Conservation (phyloP, 2,329 filamentous ascomycete genomes). For the Nannizziopsis barbatae region DNA sequence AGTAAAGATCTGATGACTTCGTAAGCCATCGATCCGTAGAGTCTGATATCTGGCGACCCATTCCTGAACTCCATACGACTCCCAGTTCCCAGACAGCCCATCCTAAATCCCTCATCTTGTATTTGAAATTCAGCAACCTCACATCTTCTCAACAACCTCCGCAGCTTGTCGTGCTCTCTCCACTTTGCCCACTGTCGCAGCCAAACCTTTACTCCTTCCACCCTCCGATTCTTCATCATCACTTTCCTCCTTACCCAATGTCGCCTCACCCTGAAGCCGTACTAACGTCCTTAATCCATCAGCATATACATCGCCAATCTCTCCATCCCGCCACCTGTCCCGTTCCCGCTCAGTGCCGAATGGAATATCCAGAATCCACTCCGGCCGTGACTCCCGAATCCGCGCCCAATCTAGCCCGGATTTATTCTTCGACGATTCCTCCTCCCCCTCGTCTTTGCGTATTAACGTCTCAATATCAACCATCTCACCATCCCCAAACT, state of each 20-base stretch:
- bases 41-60: background rate
- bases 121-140: slow-evolving; percentile 14
- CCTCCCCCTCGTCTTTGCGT: background rate
- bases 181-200: slow-evolving; percentile 37
- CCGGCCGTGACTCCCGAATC: slow-evolving; percentile 9
- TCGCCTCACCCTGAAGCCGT: slow-evolving; percentile 30
- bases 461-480: background rate
- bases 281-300: slow-evolving; percentile 31
- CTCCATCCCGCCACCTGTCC: slow-evolving; percentile 32
- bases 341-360: slow-evolving; percentile 26
- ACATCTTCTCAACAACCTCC: slow-evolving; percentile 39
- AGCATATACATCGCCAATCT: slow-evolving; percentile 34
- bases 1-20: background rate
- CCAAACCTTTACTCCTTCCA: slow-evolving; percentile 27
- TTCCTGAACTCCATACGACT: slow-evolving; percentile 4
- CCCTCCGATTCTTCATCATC: slow-evolving; percentile 19
- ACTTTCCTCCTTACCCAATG: slow-evolving; percentile 14
- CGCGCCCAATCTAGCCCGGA: background rate
- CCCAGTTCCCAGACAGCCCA: background rate
- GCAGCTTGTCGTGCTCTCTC: slow-evolving; percentile 36
- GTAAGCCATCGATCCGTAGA: background rate
- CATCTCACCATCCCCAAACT: slow-evolving; percentile 48
- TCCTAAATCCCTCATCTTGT: background rate
- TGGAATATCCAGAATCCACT: slow-evolving; percentile 26
- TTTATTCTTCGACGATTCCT: background rate